Base-by-base conservation (phyloP, 2,329 filamentous ascomycete species). In the Nemania abortiva region DNA sequence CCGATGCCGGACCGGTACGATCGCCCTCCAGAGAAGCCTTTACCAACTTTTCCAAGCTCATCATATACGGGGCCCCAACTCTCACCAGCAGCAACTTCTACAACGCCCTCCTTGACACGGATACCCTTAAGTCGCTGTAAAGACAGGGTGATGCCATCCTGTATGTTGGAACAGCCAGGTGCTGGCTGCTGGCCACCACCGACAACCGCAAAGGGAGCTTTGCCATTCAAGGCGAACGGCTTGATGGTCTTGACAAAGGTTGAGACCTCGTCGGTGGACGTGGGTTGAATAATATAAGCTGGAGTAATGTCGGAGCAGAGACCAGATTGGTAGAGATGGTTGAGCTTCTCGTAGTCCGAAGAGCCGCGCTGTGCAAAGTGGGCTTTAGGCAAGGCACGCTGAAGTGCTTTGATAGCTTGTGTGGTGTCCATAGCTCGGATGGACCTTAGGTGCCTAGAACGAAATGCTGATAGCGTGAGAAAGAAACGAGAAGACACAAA, bases 41-140 rank as follows among this genome's bases (percentile, higher is more conserved):
- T 64, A 2, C 70, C 69, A 3, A n/a, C 10, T 11, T 54, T 45
- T 7, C 24, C 37, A 4, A 74, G 57, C 45, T 66, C 63, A 27
- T 71, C 68, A 52, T 70, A 71, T 3, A 72, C 66, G 1, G 58
- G 0, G 18, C 70, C 69, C 62, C 70, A 72, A 9, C 31, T 61
- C 58, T 65, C 70, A 18, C 70, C 70, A 3, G 70, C 70, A 2
- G 10, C 70, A 13, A 71, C 39, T 1, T 20, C 47, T 0, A 74
- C 69, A 6, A 10, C 1, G 1, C 58, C 65, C 3, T 68, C 56
- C 9, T 65, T 47, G 15, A 66, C 11, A 2, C 55, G 37, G 34
- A 74, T 55, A 2, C 65, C 68, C 18, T 59, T 68, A 22, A 72
- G 42, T 1, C 20, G 2, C 2, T 31, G 20, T 11, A 52, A 31